A percentile compares a stretch with the other conserved stretches of the same genome.
Conservation (phyloP, 1,139 yeast species). For the Blastobotrys petasosporus region DNA sequence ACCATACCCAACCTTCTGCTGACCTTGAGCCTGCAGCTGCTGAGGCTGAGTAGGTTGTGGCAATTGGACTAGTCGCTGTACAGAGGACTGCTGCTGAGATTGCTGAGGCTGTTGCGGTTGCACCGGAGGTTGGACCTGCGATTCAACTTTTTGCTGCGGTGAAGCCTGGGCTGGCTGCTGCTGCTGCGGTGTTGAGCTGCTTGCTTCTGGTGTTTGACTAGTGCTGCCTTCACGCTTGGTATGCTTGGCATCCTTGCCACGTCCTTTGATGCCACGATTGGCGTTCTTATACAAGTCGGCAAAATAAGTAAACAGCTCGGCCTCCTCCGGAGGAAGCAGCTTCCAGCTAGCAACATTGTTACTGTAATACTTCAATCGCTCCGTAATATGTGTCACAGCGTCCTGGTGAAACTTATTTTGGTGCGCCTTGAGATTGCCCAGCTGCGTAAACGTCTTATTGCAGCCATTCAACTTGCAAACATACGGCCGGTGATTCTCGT, state of each 20-base stretch:
- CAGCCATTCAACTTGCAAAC: constrained; percentile 77
- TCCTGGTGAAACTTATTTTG: constrained; percentile 82
- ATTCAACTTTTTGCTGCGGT: no score
- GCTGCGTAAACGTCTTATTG: constrained; percentile 79
- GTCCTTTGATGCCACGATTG: constrained; percentile 84
- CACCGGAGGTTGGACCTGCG: no score
- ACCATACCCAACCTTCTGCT: no score
- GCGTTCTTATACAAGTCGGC: constrained; percentile 78
- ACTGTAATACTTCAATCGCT: constrained; percentile 28
- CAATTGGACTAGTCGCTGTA: no score
- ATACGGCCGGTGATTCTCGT: constrained; percentile 71
- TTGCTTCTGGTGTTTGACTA: neutral
- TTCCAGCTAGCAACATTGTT: constrained; percentile 14
- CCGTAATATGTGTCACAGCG: constrained; percentile 60
- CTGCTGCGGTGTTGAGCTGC: constrained; percentile 5
- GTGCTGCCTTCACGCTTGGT: constrained; percentile 5
- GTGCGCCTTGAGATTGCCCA: constrained; percentile 89
- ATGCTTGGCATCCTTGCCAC: constrained; percentile 53
- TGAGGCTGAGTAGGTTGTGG: no score
- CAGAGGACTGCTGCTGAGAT: neutral
- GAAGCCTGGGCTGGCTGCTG: constrained; percentile 4
- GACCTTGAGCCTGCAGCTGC: no score
- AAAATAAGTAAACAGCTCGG: constrained; percentile 66
- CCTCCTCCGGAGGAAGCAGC: constrained; percentile 55
- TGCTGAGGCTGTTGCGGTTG: constrained; percentile 9